phyloP scores from a whole-genome alignment of 345 rosid genomes.

The Euphorbia peplus region DNA sequence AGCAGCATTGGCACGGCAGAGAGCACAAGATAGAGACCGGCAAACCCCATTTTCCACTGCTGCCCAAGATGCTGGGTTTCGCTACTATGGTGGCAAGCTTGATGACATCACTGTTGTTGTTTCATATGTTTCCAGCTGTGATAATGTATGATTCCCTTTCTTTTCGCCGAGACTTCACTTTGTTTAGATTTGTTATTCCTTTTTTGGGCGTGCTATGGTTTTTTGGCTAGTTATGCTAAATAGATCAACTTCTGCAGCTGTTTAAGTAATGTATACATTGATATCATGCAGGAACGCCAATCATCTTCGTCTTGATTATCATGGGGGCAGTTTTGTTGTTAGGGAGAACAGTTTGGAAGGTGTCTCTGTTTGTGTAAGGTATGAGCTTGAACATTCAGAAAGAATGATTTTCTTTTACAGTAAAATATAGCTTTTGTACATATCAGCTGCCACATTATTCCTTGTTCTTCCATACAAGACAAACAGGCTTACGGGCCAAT shows the following conservation, averaged over 20 bases:
- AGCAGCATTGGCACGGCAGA: conserved; percentile 92
- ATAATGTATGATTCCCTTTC: conserved; percentile 23
- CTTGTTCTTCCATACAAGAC: background rate
- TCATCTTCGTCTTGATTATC: conserved; percentile 19
- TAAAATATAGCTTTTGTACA: conserved; percentile 27
- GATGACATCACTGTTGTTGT: conserved; percentile 99
- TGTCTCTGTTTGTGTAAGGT: background rate
- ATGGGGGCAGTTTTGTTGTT: conserved; percentile 23
- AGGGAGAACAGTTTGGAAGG: conserved; percentile 11
- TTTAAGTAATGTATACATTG: background rate
- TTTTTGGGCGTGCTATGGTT: too few relatives aligned
- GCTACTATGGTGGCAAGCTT: conserved; percentile 98
- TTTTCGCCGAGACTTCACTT: too few relatives aligned
- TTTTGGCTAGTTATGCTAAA: background rate
- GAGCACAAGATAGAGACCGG: conserved; percentile 87
- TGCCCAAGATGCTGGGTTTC: conserved; percentile 96
- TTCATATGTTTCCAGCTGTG: conserved; percentile 57
- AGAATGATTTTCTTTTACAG: conserved; percentile 6
- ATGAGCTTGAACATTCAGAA: conserved; percentile 3
- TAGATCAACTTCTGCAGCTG: background rate
- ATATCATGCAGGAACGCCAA: conserved; percentile 29
- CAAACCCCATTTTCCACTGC: conserved; percentile 99
- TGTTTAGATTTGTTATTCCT: background rate
- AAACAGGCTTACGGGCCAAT: background rate
- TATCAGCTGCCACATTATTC: conserved; percentile 2